Conservation (phyloP, 306 rosid genomes). For the Leucaena leucocephala region DNA sequence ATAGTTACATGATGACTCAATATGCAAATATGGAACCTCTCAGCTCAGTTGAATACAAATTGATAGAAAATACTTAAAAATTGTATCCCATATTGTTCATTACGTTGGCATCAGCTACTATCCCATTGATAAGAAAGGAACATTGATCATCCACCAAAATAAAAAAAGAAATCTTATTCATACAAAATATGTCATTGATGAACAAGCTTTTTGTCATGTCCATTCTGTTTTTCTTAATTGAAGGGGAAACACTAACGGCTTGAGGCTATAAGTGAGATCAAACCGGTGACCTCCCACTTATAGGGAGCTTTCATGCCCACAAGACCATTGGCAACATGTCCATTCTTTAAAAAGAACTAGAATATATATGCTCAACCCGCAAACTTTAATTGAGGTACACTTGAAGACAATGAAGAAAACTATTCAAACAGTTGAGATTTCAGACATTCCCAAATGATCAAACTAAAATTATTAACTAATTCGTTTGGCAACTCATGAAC, state of each 20-base stretch:
- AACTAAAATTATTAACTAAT: slow-evolving; percentile 8
- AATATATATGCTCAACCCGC: not conserved
- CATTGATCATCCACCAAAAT: not conserved
- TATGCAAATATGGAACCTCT: not conserved
- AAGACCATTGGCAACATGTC: not conserved
- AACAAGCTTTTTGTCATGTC: not conserved
- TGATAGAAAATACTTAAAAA: not conserved
- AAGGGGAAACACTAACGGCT: no score
- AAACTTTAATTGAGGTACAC: not conserved
- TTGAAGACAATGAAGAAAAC: not conserved
- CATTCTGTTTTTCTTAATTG: not conserved
- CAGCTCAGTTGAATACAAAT: not conserved
- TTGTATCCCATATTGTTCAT: not conserved
- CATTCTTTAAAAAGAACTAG: slow-evolving; percentile 4
- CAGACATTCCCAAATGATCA: not conserved
- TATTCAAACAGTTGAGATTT: not conserved
- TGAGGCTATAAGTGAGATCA: no score
- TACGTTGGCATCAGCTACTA: slow-evolving; percentile 1
- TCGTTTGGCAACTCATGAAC: not conserved
- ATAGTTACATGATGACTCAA: slow-evolving; percentile 5
- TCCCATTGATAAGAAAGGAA: not conserved
- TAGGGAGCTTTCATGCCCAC: no score
- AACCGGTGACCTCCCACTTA: no score
- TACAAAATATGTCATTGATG: slow-evolving; percentile 4
- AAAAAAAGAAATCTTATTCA: not conserved